These are phyloP conservation scores for Picea sitchensis DNA, from an alignment of 75 land plant genomes.

Conservation along the genomic window DNA sequence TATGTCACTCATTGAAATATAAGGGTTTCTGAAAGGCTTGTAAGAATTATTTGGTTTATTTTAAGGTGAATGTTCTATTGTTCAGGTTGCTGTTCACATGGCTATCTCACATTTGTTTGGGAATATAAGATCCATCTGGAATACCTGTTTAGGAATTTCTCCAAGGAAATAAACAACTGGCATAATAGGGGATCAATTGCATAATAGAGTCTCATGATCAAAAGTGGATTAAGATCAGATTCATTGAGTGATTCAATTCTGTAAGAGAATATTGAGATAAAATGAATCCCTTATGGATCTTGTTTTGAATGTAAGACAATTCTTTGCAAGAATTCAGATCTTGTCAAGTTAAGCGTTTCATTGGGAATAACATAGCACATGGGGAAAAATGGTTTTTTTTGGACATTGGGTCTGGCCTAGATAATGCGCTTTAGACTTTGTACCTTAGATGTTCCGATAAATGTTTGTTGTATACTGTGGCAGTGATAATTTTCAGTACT, in stretches of 20 bases:
- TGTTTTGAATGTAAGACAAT: neutral
- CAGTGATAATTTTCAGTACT: neutral
- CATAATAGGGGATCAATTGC: neutral
- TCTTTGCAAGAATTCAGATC: neutral
- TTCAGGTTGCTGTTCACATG: neutral
- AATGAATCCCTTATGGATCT: neutral
- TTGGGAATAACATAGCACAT: neutral
- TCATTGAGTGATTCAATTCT: neutral
- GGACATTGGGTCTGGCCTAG: neutral
- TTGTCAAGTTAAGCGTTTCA: neutral
- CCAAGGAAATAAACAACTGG: neutral
- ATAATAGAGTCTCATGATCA: too few relatives aligned
- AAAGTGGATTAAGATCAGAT: neutral
- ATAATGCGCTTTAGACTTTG: neutral
- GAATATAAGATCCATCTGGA: neutral
- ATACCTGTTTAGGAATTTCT: neutral
- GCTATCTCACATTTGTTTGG: neutral
- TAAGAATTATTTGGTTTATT: neutral
- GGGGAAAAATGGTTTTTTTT: neutral
- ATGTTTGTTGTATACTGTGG: neutral
- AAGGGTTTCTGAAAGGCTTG: neutral
- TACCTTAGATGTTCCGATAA: neutral
- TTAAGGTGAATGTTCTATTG: neutral
- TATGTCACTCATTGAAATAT: neutral
- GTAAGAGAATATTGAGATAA: neutral